Base-by-base conservation (phyloP, 441 rosid genomes). In the Metrosideros polymorpha region DNA sequence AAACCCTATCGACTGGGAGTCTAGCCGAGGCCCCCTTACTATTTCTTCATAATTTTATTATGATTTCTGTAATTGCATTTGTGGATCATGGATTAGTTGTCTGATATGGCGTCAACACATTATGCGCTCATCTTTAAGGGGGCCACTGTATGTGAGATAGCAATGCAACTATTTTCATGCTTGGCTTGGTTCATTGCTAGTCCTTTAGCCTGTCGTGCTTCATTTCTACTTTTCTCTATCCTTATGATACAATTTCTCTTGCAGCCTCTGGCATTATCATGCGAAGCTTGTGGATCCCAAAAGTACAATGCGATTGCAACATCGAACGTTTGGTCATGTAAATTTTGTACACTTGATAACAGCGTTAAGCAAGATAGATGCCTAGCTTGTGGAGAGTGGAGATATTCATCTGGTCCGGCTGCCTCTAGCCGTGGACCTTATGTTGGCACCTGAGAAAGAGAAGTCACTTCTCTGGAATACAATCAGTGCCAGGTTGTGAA, bases 301-400 rank as follows among this genome's bases (percentile, higher is more conserved):
- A 59, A 63, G 43, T 29, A 32, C 8, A 27, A 29, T 30, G 82
- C 7, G 30, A 43, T 50, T 61, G 82, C 52, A 18, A 30, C 53
- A 30, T 57, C 18, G 39, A 84, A 61, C 54, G 17, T 59, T 29
- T 59, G 86, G 86, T 84, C 86, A 8, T 84, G 86, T 61, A 59
- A 84, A 84, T 84, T 86, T 57, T 86, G 87, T 84, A 79, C 87
- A 27, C 87, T 86, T 29, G 87, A 55, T 49, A 86, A 86, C 84
- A 56, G 85, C 17, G 24, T 47, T 57, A 61, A 56, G 84, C 54
- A 56, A n/a, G 87, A 86, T 82, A 57, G 85, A 82, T 86, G 87
- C 87, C 25, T 56, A 24, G 87, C 87, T 9, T 86, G 87, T 82
- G 87, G 85, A 30, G 87, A 86, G 61, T 86, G 87, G 87, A 79